Evolutionary conservation across 176 grass and related monocot species (phyloP).

Genomic region (Rhynchospora tenuis): DNA sequence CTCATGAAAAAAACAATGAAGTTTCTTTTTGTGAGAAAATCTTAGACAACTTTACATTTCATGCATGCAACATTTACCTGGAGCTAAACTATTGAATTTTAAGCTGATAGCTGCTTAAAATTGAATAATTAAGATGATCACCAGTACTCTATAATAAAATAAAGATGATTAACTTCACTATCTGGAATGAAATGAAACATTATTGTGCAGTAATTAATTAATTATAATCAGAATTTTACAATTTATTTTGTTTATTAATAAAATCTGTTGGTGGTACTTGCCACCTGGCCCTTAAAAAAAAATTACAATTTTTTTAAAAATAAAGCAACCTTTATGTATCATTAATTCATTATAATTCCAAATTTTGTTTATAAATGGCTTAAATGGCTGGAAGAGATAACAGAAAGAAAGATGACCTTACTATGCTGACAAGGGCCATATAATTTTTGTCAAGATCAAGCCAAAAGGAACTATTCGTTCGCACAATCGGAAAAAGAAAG

Average conservation of each 20-base stretch:
- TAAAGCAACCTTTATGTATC: neutral
- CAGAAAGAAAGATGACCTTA: neutral
- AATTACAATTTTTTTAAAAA: neutral
- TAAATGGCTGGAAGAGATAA: neutral
- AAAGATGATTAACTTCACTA: neutral
- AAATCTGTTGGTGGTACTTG: too few relatives aligned
- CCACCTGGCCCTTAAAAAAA: too few relatives aligned
- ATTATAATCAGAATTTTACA: neutral
- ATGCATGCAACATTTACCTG: neutral
- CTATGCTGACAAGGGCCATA: neutral
- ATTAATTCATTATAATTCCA: neutral
- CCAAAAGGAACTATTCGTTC: neutral
- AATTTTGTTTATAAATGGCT: neutral
- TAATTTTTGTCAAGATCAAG: neutral
- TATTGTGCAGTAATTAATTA: neutral
- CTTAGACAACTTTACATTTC: neutral
- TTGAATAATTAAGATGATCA: neutral
- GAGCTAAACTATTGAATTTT: neutral
- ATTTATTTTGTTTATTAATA: too few relatives aligned
- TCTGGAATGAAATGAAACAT: neutral
- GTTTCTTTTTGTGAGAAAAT: neutral
- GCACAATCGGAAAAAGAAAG: neutral
- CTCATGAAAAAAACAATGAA: neutral
- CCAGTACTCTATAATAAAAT: neutral
- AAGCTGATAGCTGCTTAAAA: neutral